Percentiles rank a stretch among this genome's conserved stretches.
Evolutionary conservation across 108 stramenopile genomes (phyloP).

Genomic region (Phaeodactylum tricornutum): DNA sequence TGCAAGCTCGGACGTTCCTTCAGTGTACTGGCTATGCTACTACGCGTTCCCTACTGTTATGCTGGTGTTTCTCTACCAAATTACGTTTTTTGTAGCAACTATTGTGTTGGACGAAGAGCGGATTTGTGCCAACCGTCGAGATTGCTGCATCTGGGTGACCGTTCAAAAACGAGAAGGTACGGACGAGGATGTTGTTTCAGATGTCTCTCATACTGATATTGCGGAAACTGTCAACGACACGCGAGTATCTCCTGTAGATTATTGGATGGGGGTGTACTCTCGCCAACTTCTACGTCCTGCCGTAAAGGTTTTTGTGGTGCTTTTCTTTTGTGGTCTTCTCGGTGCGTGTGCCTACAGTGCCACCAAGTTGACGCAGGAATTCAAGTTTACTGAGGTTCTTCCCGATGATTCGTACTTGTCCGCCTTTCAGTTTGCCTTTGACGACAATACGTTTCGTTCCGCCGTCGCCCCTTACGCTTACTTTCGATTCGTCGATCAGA

Average conservation of each 20-base stretch:
- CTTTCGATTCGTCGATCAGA: slow-evolving; percentile 21
- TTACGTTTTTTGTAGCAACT: neutral
- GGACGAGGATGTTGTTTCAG: neutral
- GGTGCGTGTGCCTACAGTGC: slow-evolving; percentile 16
- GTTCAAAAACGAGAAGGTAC: neutral
- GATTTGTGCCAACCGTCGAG: slow-evolving; percentile 8
- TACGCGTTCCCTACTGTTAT: slow-evolving; percentile 16
- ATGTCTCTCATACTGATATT: slow-evolving; percentile 1
- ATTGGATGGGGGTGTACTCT: slow-evolving; percentile 14
- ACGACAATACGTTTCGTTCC: slow-evolving; percentile 8
- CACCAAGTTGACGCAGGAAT: neutral
- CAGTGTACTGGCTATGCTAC: slow-evolving; percentile 4
- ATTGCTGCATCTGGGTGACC: slow-evolving; percentile 19
- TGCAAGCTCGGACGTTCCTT: slow-evolving; percentile 9
- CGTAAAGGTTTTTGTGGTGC: slow-evolving; percentile 16
- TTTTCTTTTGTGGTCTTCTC: slow-evolving; percentile 9
- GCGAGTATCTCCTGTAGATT: slow-evolving; percentile 2
- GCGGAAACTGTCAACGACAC: too few species aligned
- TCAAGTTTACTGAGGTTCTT: slow-evolving; percentile 8
- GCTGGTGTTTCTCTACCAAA: slow-evolving; percentile 7
- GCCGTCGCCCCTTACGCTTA: slow-evolving; percentile 2
- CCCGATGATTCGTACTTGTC: slow-evolving; percentile 10
- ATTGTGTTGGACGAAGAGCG: slow-evolving; percentile 20
- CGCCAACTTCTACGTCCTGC: slow-evolving; percentile 5
- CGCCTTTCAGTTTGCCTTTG: slow-evolving; percentile 4